Percentiles rank a stretch among this genome's conserved stretches.
Evolutionary conservation across 192 early-diverging fungal genomes (phyloP).

Genomic region (Backusella circina): DNA sequence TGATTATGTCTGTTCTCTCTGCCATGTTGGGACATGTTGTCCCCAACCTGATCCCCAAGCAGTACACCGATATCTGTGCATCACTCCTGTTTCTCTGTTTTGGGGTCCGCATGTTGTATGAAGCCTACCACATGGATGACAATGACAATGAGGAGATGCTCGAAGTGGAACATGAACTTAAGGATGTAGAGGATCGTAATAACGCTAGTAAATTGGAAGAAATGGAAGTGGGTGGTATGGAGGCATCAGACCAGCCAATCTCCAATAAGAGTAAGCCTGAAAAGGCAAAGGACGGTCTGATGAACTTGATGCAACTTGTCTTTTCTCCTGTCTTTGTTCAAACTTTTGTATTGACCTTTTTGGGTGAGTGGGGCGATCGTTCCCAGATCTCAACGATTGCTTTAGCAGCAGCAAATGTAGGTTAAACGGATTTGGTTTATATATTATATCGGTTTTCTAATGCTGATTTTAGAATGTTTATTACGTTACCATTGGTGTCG

Average conservation of each 20-base stretch:
- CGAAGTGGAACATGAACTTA: conserved; percentile 86
- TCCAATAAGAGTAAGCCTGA: conserved; percentile 32
- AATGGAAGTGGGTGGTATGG: conserved; percentile 56
- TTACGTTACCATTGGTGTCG: conserved; percentile 84
- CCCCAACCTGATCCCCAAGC: conserved; percentile 81
- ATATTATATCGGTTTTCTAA: background rate
- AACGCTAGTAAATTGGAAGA: conserved; percentile 47
- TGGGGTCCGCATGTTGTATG: conserved; percentile 84
- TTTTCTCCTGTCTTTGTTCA: conserved; percentile 94
- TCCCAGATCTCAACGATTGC: conserved; percentile 97
- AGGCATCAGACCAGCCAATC: background rate
- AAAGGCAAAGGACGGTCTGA: conserved; percentile 46
- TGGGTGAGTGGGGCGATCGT: conserved; percentile 98
- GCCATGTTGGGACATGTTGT: conserved; percentile 88
- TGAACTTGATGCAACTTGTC: conserved; percentile 71
- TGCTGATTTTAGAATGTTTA: conserved; percentile 68
- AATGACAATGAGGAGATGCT: conserved; percentile 90
- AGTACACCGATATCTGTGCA: conserved; percentile 83
- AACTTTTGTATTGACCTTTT: conserved; percentile 93
- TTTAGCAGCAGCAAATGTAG: conserved; percentile 85
- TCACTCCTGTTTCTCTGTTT: conserved; percentile 90
- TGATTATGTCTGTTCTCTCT: conserved; percentile 94
- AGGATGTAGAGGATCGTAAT: conserved; percentile 67
- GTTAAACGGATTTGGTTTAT: conserved; percentile 4
- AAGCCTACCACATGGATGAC: conserved; percentile 82